Conservation (phyloP, 805 yeast species). For the Candida pini region DNA sequence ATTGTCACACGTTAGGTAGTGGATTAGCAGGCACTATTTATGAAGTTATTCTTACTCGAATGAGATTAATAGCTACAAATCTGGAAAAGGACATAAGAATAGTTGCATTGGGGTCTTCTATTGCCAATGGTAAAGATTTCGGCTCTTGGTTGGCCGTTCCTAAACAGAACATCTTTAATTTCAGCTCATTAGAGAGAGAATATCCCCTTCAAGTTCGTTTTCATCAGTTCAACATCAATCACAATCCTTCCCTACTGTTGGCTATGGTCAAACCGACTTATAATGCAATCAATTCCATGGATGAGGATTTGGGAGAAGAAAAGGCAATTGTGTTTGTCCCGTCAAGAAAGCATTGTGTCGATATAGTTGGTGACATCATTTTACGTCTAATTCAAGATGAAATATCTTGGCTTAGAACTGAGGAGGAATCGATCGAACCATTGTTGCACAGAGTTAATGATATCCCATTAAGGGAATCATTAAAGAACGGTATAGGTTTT, state of each 20-base stretch:
- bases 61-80: slow-evolving; percentile 65
- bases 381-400: slow-evolving; percentile 30
- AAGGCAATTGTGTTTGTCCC: slow-evolving; percentile 53
- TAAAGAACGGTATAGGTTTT: slow-evolving; percentile 60
- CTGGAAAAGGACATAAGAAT: slow-evolving; percentile 53
- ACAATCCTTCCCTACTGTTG: slow-evolving; percentile 45
- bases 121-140: slow-evolving; percentile 71
- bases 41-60: slow-evolving; percentile 66
- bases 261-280: slow-evolving; percentile 48
- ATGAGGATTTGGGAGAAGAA: slow-evolving; percentile 25
- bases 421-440: slow-evolving; percentile 33
- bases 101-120: slow-evolving; percentile 63
- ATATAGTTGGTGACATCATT: slow-evolving; percentile 42
- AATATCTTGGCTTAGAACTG: slow-evolving; percentile 35
- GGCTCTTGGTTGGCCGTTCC: slow-evolving; percentile 83
- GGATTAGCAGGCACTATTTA: slow-evolving; percentile 55
- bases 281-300: slow-evolving; percentile 31
- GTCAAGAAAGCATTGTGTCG: slow-evolving; percentile 47
- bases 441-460: slow-evolving; percentile 44
- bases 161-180: slow-evolving; percentile 60
- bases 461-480: slow-evolving; percentile 33
- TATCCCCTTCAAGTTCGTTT: slow-evolving; percentile 54
- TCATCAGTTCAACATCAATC: slow-evolving; percentile 41
- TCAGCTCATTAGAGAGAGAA: slow-evolving; percentile 55
- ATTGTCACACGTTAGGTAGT: slow-evolving; percentile 59